Conservation (phyloP, 1,284 basidiomycete species). For the Cutaneotrichosporon daszewskae region DNA sequence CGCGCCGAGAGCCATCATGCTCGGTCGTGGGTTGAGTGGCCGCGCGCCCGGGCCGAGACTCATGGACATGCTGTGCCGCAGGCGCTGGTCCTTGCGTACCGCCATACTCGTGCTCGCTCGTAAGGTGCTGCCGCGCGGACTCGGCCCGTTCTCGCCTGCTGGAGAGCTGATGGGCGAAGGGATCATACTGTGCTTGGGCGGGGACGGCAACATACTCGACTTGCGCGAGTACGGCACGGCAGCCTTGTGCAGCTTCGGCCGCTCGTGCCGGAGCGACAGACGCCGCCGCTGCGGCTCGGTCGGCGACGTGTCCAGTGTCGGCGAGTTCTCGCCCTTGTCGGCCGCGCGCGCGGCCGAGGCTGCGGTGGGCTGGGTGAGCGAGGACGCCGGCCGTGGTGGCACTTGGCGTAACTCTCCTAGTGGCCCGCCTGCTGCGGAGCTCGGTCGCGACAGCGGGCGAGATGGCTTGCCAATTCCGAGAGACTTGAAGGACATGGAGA, state of each 20-base stretch:
- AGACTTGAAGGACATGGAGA: neutral
- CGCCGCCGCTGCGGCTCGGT: neutral
- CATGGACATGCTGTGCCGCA: no score
- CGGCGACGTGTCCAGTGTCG: neutral
- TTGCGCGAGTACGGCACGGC: slow-evolving; percentile 13
- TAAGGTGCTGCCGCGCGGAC: no score
- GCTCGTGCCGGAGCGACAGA: slow-evolving; percentile 10
- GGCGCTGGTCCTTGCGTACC: no score
- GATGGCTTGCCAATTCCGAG: slow-evolving; percentile 9
- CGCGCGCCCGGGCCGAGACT: no score
- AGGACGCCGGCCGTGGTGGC: slow-evolving; percentile 6
- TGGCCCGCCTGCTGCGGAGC: neutral
- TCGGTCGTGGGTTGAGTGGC: no score
- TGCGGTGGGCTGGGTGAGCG: slow-evolving; percentile 15
- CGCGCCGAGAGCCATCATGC: no score
- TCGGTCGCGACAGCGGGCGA: neutral
- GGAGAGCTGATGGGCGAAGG: no score
- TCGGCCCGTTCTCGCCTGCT: no score
- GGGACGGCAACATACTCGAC: slow-evolving; percentile 9
- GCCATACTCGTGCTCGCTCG: no score
- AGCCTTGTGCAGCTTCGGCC: slow-evolving; percentile 9
- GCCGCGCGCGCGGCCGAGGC: slow-evolving; percentile 12
- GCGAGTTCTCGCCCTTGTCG: slow-evolving; percentile 2
- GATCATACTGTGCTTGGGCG: no score
- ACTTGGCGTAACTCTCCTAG: slow-evolving; percentile 14